Evolutionary conservation across 2,329 filamentous ascomycete genomes (phyloP).

Genomic region (Juglanconis sp.): DNA sequence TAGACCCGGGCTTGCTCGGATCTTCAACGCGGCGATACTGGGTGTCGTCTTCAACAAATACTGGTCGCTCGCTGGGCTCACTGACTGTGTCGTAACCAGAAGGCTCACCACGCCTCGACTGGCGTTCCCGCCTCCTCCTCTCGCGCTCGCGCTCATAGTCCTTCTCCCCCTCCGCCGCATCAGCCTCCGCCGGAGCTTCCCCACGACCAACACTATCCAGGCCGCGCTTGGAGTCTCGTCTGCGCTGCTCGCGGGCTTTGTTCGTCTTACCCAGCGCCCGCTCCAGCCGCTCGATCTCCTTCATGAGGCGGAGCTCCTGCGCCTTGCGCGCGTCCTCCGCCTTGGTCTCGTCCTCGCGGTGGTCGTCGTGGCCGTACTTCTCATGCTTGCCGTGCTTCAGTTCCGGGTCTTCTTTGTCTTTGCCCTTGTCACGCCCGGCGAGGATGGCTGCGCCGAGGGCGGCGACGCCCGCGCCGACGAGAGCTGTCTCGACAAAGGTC

Average conservation of each 20-base stretch:
- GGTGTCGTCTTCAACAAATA: slow-evolving; percentile 17
- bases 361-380: slow-evolving; percentile 22
- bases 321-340: slow-evolving; percentile 22
- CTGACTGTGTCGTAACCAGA: slow-evolving; percentile 22
- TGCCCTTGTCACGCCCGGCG: slow-evolving; percentile 31
- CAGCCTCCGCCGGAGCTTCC: slow-evolving; percentile 1
- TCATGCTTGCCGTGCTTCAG: slow-evolving; percentile 23
- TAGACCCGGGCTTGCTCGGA: slow-evolving; percentile 24
- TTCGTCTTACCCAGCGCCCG: slow-evolving; percentile 20
- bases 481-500: slow-evolving; percentile 42
- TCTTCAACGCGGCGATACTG: slow-evolving; percentile 28
- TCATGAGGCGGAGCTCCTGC: slow-evolving; percentile 22
- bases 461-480: slow-evolving; percentile 46
- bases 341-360: slow-evolving; percentile 19
- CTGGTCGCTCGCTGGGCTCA: slow-evolving; percentile 19
- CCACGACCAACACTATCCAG: neutral
- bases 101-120: slow-evolving; percentile 13
- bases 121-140: slow-evolving; percentile 23
- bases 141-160: slow-evolving; percentile 30
- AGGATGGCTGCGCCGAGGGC: slow-evolving; percentile 43
- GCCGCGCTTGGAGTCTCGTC: slow-evolving; percentile 13
- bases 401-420: slow-evolving; percentile 25
- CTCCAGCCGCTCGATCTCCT: slow-evolving; percentile 16
- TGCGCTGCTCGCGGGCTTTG: slow-evolving; percentile 23
- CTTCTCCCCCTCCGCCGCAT: slow-evolving; percentile 27